Evolutionary conservation across 2,329 filamentous ascomycete genomes (phyloP).

Genomic region (Colletotrichum aenigma): DNA sequence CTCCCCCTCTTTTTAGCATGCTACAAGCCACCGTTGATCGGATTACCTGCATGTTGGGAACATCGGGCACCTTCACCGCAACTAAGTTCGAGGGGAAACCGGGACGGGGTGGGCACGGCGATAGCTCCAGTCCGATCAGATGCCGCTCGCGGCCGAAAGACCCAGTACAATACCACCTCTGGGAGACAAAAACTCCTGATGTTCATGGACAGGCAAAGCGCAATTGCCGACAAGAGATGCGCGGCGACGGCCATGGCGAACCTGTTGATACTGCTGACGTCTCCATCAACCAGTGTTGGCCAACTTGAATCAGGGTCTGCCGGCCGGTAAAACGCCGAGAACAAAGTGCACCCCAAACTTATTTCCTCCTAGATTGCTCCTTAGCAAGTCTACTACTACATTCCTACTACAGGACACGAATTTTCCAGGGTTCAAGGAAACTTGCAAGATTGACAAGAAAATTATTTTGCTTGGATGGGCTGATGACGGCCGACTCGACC

Average conservation of each 20-base stretch:
- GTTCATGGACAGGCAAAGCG: neutral
- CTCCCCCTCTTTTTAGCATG: slow-evolving; percentile 8
- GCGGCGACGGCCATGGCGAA: neutral
- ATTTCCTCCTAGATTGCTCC: neutral
- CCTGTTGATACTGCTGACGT: neutral
- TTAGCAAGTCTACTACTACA: neutral
- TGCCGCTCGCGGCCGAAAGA: slow-evolving; percentile 2
- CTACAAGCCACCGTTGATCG: slow-evolving; percentile 3
- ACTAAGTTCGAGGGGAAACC: slow-evolving; percentile 12
- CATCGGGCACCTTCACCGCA: slow-evolving; percentile 19
- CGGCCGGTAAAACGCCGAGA: neutral
- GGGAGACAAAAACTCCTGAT: neutral
- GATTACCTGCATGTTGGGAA: slow-evolving; percentile 19
- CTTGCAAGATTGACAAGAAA: neutral
- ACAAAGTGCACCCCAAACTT: neutral
- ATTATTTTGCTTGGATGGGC: neutral
- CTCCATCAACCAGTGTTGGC: neutral
- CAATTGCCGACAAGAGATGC: neutral
- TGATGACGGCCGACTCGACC: neutral
- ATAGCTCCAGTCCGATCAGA: slow-evolving; percentile 15
- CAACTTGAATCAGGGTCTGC: neutral
- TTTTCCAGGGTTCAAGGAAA: neutral
- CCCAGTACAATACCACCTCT: neutral
- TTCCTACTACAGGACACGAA: neutral
- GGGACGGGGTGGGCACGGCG: neutral